A percentile compares a stretch with the other conserved stretches of the same genome.
Evolutionary conservation across 2,329 filamentous ascomycete genomes (phyloP).

Genomic region (Trichoderma sp.): DNA sequence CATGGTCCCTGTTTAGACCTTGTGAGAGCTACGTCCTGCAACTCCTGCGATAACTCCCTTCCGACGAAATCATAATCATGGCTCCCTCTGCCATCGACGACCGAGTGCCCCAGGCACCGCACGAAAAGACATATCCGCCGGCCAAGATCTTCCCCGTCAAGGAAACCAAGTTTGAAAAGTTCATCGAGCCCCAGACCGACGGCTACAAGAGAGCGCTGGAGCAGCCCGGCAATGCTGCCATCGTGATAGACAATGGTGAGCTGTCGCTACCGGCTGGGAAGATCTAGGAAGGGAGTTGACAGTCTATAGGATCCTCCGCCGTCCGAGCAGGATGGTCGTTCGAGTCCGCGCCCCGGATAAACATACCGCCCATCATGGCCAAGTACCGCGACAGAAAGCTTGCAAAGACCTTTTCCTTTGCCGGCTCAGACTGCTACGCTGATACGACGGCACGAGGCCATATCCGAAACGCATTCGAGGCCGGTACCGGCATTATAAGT

Average conservation of each 20-base stretch:
- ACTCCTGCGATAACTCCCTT: conserved; percentile 1
- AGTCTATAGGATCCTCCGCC: conserved; percentile 69
- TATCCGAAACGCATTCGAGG: conserved; percentile 86
- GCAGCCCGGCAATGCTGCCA: conserved; percentile 63
- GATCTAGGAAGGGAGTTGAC: conserved; percentile 22
- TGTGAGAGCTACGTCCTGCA: conserved; percentile 2
- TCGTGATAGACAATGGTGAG: conserved; percentile 96
- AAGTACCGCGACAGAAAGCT: conserved; percentile 94
- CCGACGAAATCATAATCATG: conserved; percentile 45
- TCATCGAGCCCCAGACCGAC: conserved; percentile 55
- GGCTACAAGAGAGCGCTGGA: conserved; percentile 68
- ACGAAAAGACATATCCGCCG: conserved; percentile 48
- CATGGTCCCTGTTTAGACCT: conserved; percentile 16
- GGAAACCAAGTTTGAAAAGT: conserved; percentile 60
- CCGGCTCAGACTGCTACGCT: conserved; percentile 88
- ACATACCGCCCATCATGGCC: conserved; percentile 85
- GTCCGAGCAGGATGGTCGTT: conserved; percentile 97
- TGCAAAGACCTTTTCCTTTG: conserved; percentile 86
- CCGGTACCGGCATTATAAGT: conserved; percentile 84
- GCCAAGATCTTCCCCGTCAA: conserved; percentile 59
- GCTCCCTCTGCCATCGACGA: conserved; percentile 54
- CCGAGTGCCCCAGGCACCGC: conserved; percentile 36
- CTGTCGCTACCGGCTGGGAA: background rate
- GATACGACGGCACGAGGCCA: conserved; percentile 92
- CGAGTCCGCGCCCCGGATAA: conserved; percentile 75